Evolutionary conservation across 2,329 filamentous ascomycete species (phyloP).

Genomic region (Didymella pinodella): DNA sequence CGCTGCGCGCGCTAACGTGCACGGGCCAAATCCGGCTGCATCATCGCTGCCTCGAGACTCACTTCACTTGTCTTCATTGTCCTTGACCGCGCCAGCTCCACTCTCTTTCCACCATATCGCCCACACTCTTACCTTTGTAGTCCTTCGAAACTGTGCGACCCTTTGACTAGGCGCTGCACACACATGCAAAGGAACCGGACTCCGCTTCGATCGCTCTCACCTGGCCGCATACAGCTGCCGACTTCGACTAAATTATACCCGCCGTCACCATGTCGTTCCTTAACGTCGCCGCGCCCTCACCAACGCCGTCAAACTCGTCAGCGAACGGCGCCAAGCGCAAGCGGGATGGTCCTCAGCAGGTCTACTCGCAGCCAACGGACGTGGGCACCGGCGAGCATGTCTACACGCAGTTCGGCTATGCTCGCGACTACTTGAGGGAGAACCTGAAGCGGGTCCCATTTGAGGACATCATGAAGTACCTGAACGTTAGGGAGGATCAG

Average conservation of each 20-base stretch:
- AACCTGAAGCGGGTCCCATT: constrained; percentile 74
- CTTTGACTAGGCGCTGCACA: constrained; percentile 47
- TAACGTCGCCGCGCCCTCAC: constrained; percentile 61
- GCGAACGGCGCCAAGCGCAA: constrained; percentile 61
- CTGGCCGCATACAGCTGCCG: neutral
- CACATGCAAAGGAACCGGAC: neutral
- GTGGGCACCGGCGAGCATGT: constrained; percentile 80
- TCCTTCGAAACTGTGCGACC: constrained; percentile 35
- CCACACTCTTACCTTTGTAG: constrained; percentile 6
- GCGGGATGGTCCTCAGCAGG: constrained; percentile 64
- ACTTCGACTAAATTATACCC: neutral
- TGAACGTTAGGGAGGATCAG: constrained; percentile 72
- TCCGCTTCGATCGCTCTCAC: constrained; percentile 5
- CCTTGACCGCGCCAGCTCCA: neutral
- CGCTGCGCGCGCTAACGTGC: constrained; percentile 21
- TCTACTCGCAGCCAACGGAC: constrained; percentile 78
- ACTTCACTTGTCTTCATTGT: neutral
- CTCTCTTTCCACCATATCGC: constrained; percentile 11
- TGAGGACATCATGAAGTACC: constrained; percentile 78
- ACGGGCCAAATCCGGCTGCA: constrained; percentile 26
- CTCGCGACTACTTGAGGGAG: constrained; percentile 69
- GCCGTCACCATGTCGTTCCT: constrained; percentile 44
- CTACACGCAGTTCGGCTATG: constrained; percentile 87
- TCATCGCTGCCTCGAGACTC: constrained; percentile 25
- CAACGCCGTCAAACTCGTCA: constrained; percentile 59